Conservation (phyloP, 495 filamentous ascomycete genomes). For the Hyaloscypha bicolor region DNA sequence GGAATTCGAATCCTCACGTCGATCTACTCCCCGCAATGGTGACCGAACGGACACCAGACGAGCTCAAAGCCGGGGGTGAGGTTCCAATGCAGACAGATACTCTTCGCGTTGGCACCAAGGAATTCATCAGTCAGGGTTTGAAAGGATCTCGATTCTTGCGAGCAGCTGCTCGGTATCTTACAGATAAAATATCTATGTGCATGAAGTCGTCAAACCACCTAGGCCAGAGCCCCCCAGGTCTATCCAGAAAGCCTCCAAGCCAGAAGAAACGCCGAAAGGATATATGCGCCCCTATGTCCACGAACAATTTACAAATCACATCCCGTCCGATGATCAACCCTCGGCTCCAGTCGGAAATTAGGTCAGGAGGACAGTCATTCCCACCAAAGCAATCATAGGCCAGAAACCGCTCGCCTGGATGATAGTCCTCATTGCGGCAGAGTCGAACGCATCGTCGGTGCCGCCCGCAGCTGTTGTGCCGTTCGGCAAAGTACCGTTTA, state of each 20-base stretch:
- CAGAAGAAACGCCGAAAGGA: not conserved
- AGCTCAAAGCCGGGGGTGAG: no score
- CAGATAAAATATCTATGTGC: not conserved
- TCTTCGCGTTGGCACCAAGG: no score
- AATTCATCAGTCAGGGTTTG: no score
- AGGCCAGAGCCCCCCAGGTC: not conserved
- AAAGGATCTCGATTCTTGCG: no score
- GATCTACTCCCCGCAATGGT: no score
- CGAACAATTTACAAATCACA: no score
- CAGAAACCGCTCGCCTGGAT: conserved; percentile 60
- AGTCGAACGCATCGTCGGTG: conserved; percentile 48
- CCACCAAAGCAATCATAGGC: conserved; percentile 59
- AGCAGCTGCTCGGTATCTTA: no score
- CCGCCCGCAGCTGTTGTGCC: conserved; percentile 73
- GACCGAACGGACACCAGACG: no score
- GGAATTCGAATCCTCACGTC: no score
- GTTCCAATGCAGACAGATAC: no score
- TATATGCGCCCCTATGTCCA: not conserved
- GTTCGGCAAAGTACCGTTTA: conserved; percentile 87
- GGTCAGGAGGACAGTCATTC: conserved; percentile 46
- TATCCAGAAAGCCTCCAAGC: not conserved
- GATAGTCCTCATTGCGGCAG: conserved; percentile 38
- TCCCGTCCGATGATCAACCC: no score
- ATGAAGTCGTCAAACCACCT: not conserved
- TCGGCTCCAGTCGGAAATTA: conserved; percentile 17